Evolutionary conservation across 208 protist species (phyloP).

Genomic region (Borovskyia barvae): DNA sequence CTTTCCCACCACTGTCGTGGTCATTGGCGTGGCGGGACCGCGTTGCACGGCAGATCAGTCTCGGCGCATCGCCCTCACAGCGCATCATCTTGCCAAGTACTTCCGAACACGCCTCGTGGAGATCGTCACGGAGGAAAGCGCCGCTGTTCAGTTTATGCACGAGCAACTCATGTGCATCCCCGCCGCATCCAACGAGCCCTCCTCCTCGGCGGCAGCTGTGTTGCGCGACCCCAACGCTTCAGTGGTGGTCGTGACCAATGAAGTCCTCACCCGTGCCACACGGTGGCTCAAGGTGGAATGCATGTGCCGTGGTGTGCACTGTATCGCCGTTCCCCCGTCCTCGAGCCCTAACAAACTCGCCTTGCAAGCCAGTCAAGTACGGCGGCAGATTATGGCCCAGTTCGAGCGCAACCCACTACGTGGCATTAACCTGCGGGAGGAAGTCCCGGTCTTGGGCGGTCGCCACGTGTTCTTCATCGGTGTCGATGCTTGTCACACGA

Average conservation of each 20-base stretch:
- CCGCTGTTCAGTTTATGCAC: conserved; percentile 54
- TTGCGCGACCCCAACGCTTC: conserved; percentile 58
- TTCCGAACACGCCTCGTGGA: conserved; percentile 42
- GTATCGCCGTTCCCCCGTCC: conserved; percentile 42
- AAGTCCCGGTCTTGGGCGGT: conserved; percentile 59
- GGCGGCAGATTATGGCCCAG: conserved; percentile 41
- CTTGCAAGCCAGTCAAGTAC: conserved; percentile 38
- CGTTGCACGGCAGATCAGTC: conserved; percentile 49
- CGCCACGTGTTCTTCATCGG: conserved; percentile 73
- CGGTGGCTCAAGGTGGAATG: conserved; percentile 82
- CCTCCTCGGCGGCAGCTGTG: not conserved
- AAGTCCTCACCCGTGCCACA: conserved; percentile 50
- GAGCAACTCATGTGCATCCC: conserved; percentile 32
- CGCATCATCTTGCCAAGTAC: conserved; percentile 54
- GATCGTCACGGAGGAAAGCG: conserved; percentile 47
- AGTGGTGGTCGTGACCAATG: conserved; percentile 59
- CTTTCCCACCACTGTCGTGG: conserved; percentile 57
- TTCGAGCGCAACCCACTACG: conserved; percentile 76
- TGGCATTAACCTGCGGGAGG: conserved; percentile 52
- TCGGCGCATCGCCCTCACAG: conserved; percentile 34
- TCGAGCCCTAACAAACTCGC: conserved; percentile 26
- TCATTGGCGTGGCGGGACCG: conserved; percentile 52
- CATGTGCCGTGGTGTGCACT: conserved; percentile 72
- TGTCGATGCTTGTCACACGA: conserved; percentile 87
- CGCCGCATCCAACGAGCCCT: not conserved